Conservation (phyloP, 2,329 filamentous ascomycete genomes). For the Diaporthe destruens region DNA sequence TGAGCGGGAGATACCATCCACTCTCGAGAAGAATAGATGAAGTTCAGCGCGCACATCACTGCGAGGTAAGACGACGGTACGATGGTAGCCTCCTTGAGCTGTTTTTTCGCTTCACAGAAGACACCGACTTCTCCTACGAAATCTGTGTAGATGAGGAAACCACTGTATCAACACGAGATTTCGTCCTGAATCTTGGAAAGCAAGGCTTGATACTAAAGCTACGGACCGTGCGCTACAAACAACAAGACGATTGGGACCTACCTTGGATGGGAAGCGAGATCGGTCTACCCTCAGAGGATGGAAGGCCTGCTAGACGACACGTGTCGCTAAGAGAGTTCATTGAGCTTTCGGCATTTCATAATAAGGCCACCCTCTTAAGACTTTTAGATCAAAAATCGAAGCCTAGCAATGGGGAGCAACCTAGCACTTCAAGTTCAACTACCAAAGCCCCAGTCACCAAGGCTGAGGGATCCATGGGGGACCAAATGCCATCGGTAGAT, state of each 20-base stretch:
- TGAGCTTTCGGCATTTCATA: not conserved
- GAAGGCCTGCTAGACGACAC: not conserved
- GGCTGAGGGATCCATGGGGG: no score
- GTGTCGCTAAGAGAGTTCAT: not conserved
- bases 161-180: not conserved
- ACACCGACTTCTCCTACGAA: not conserved
- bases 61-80: not conserved
- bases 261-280: not conserved
- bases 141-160: not conserved
- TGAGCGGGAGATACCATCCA: not conserved
- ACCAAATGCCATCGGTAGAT: no score
- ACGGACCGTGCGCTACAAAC: fast-evolving
- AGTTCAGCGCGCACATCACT: no score
- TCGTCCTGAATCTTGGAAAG: not conserved
- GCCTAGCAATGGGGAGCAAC: no score
- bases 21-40: not conserved
- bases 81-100: not conserved
- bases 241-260: no score
- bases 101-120: not conserved
- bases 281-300: not conserved
- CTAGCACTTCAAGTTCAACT: no score
- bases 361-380: not conserved
- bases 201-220: not conserved
- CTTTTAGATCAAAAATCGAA: not conserved
- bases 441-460: no score